These are phyloP conservation scores for Chimonanthus salicifolius DNA, from an alignment of 164 flowering plant genomes.

Conservation along the genomic window DNA sequence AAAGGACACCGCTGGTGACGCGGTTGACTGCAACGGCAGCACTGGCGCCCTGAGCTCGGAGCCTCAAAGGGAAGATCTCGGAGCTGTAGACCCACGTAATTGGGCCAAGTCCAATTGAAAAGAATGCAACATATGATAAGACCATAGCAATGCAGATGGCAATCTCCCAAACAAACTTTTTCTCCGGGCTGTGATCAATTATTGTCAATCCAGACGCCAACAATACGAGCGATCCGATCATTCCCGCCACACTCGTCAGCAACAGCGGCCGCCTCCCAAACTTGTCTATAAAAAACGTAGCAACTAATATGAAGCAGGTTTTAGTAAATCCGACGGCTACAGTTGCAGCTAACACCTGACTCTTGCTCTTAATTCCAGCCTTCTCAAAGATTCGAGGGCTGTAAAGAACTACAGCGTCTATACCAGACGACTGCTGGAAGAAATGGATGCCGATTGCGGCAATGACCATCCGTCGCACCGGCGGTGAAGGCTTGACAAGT, in stretches of 20 bases:
- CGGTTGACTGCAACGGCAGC: conserved; percentile 30
- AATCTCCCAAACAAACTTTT: conserved; percentile 20
- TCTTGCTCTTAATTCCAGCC: conserved; percentile 24
- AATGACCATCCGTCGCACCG: conserved; percentile 23
- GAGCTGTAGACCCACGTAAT: conserved; percentile 42
- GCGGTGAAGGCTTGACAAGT: conserved; percentile 24
- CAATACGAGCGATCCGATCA: conserved; percentile 17
- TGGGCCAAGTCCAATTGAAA: conserved; percentile 37
- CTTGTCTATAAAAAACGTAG: conserved; percentile 27
- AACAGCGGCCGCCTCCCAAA: conserved; percentile 33
- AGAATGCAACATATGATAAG: conserved; percentile 17
- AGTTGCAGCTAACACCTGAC: conserved; percentile 16
- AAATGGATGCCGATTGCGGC: conserved; percentile 31
- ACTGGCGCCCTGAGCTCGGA: conserved; percentile 32
- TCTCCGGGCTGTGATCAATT: no score
- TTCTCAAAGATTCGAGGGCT: conserved; percentile 23
- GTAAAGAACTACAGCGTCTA: conserved; percentile 33
- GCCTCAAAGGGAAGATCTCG: conserved; percentile 39
- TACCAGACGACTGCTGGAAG: conserved; percentile 35
- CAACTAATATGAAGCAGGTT: conserved; percentile 24
- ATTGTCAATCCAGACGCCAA: neutral
- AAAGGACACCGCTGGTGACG: conserved; percentile 18
- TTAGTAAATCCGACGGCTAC: conserved; percentile 39
- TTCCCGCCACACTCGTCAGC: conserved; percentile 26
- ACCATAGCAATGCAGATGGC: conserved; percentile 15